These are phyloP conservation scores for Vaccinium macrocarpon DNA, from an alignment of 148 eudicot genomes.

Conservation along the genomic window DNA sequence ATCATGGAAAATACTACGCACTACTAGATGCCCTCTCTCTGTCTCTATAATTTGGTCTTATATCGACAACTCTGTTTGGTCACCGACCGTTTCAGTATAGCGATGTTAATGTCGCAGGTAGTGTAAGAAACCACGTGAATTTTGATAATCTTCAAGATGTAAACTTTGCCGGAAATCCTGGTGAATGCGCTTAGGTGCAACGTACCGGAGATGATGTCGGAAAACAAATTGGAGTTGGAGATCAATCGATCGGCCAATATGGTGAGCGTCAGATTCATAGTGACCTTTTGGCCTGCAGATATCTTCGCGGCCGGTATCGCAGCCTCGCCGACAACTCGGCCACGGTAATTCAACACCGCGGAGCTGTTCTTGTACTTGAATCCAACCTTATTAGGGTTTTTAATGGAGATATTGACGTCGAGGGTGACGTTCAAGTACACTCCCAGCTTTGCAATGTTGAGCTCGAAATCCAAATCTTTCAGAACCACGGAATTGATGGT, in stretches of 20 bases:
- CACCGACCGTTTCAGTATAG: slow-evolving; percentile 22
- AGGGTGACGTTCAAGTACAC: slow-evolving; percentile 36
- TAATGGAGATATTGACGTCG: slow-evolving; percentile 33
- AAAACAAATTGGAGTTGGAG: slow-evolving; percentile 23
- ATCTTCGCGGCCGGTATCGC: slow-evolving; percentile 52
- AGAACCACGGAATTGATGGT: slow-evolving; percentile 22
- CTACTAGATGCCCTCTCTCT: background rate
- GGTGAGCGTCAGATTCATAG: slow-evolving; percentile 42
- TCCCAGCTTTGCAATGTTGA: slow-evolving; percentile 18
- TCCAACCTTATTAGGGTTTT: slow-evolving; percentile 52
- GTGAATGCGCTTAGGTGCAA: slow-evolving; percentile 34
- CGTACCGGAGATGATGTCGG: slow-evolving; percentile 35
- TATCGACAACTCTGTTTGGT: slow-evolving; percentile 32
- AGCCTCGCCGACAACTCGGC: slow-evolving; percentile 44
- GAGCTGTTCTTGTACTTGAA: slow-evolving; percentile 47
- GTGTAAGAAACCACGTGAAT: slow-evolving; percentile 39
- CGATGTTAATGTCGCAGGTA: slow-evolving; percentile 32
- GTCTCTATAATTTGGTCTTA: slow-evolving; percentile 29
- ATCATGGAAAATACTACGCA: too few species aligned
- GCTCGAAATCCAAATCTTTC: background rate
- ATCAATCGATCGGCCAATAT: slow-evolving; percentile 51
- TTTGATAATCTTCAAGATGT: slow-evolving; percentile 27
- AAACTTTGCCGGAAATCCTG: slow-evolving; percentile 40
- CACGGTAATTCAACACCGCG: slow-evolving; percentile 37
- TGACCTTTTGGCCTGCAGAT: slow-evolving; percentile 22